These are phyloP conservation scores for Metschnikowia continentalis DNA, from an alignment of 805 yeast genomes.

Conservation along the genomic window DNA sequence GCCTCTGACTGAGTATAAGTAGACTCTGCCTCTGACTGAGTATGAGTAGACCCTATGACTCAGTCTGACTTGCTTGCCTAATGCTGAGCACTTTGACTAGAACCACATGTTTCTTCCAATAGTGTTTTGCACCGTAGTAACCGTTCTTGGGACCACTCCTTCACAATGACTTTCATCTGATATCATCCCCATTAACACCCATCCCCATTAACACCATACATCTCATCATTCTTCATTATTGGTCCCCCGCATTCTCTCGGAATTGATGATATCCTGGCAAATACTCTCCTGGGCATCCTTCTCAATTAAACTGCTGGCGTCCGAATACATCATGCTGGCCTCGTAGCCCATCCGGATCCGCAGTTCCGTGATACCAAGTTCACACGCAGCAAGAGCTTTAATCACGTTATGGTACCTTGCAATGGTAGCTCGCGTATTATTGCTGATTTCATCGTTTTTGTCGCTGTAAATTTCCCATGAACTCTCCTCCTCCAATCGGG, in stretches of 20 bases:
- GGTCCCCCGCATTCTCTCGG: conserved; percentile 71
- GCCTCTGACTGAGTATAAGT: conserved; percentile 37
- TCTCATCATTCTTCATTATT: too few species aligned
- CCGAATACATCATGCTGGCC: conserved; percentile 73
- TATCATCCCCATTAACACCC: too few species aligned
- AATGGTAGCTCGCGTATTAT: conserved; percentile 63
- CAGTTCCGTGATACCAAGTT: conserved; percentile 80
- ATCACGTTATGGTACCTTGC: conserved; percentile 83
- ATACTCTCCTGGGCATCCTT: conserved; percentile 68
- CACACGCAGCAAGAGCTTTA: conserved; percentile 75
- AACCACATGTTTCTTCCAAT: too few species aligned
- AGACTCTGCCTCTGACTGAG: too few species aligned
- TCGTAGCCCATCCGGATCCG: conserved; percentile 82
- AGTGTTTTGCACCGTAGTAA: too few species aligned
- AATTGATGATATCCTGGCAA: conserved; percentile 66
- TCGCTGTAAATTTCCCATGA: conserved; percentile 95
- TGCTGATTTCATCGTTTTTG: conserved; percentile 69
- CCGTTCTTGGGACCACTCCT: too few species aligned
- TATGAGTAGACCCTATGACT: too few species aligned
- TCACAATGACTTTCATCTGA: too few species aligned
- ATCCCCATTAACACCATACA: too few species aligned
- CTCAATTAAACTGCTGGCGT: conserved; percentile 48
- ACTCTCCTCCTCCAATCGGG: conserved; percentile 86
- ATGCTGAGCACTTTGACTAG: too few species aligned
- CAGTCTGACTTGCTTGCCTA: too few species aligned